Evolutionary conservation across 805 yeast species (phyloP).

Genomic region (Yamadazyma nakazawae): DNA sequence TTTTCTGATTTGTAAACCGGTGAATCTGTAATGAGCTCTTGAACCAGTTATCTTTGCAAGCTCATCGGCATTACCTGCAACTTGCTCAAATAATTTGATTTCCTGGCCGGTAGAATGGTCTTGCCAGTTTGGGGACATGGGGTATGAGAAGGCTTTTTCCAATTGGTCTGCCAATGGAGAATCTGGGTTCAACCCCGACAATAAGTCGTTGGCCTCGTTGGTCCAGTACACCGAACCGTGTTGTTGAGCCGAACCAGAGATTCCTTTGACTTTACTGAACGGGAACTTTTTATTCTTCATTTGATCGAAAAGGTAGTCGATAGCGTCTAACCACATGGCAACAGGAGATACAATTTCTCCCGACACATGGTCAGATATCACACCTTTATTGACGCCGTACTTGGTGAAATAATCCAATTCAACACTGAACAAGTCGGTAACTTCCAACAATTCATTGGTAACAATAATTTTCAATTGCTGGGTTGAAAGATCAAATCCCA

Average conservation of each 20-base stretch:
- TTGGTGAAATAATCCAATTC: slow-evolving; percentile 64
- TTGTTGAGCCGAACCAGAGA: slow-evolving; percentile 88
- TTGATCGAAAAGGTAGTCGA: slow-evolving; percentile 57
- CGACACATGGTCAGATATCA: slow-evolving; percentile 42
- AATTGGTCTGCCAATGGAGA: slow-evolving; percentile 46
- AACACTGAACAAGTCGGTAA: slow-evolving; percentile 56
- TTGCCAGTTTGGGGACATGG: slow-evolving; percentile 88
- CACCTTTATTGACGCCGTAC: slow-evolving; percentile 75
- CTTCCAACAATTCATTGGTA: slow-evolving; percentile 50
- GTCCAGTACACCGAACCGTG: slow-evolving; percentile 91
- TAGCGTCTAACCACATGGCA: slow-evolving; percentile 84
- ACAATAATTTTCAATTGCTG: slow-evolving; percentile 82
- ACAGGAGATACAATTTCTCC: slow-evolving; percentile 78
- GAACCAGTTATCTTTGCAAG: slow-evolving; percentile 78
- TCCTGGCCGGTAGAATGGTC: slow-evolving; percentile 83
- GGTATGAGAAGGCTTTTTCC: slow-evolving; percentile 53
- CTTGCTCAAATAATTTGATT: slow-evolving; percentile 55
- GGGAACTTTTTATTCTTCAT: slow-evolving; percentile 54
- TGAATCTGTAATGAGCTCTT: slow-evolving; percentile 82
- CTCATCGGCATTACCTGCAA: slow-evolving; percentile 54
- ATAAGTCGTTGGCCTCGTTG: slow-evolving; percentile 36
- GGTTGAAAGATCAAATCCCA: slow-evolving; percentile 87
- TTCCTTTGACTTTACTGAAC: slow-evolving; percentile 55
- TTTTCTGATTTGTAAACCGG: slow-evolving; percentile 88
- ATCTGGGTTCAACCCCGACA: slow-evolving; percentile 34